Percentiles rank a stretch among this genome's conserved stretches.
These are phyloP conservation scores for Passalora sequoiae DNA, from an alignment of 2,329 filamentous ascomycete species.

Conservation along the genomic window DNA sequence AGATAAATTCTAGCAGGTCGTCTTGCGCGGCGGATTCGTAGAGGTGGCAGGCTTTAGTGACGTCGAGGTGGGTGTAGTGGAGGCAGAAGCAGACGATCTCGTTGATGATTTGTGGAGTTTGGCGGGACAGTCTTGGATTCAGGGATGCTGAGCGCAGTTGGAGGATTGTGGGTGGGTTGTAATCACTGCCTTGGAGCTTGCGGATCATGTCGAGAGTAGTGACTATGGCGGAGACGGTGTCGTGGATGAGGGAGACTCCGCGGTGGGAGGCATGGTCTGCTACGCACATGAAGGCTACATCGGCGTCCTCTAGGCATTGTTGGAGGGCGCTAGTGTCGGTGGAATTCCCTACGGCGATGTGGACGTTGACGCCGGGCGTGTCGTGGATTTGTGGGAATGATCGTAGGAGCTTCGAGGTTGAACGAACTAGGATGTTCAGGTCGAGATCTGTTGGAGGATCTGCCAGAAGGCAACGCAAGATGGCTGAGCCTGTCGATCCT, in stretches of 20 bases:
- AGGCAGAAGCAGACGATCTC: slow-evolving; percentile 10
- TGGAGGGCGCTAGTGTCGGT: slow-evolving; percentile 14
- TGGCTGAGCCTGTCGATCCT: slow-evolving; percentile 24
- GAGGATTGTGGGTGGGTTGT: slow-evolving; percentile 14
- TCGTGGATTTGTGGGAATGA: slow-evolving; percentile 14
- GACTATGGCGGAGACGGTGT: slow-evolving; percentile 16
- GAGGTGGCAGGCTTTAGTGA: slow-evolving; percentile 11
- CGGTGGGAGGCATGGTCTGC: slow-evolving; percentile 17
- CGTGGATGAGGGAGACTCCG: slow-evolving; percentile 16
- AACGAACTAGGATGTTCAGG: slow-evolving; percentile 21
- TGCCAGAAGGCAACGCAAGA: slow-evolving; percentile 18
- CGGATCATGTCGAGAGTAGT: slow-evolving; percentile 8
- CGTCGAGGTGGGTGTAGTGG: slow-evolving; percentile 15
- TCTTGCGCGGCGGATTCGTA: slow-evolving; percentile 5
- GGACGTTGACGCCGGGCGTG: slow-evolving; percentile 8
- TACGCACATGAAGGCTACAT: slow-evolving; percentile 28
- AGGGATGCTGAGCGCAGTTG: slow-evolving; percentile 15
- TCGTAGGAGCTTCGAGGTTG: slow-evolving; percentile 15
- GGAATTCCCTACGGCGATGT: slow-evolving; percentile 40
- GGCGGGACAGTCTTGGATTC: slow-evolving; percentile 6
- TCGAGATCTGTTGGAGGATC: slow-evolving; percentile 12
- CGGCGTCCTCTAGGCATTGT: slow-evolving; percentile 16
- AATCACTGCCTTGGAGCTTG: slow-evolving; percentile 3
- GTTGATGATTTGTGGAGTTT: slow-evolving; percentile 1
- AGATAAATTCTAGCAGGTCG: slow-evolving; percentile 15